Conservation (phyloP, 371 early-diverging fungal genomes). For the Haplosporangium sp. region DNA sequence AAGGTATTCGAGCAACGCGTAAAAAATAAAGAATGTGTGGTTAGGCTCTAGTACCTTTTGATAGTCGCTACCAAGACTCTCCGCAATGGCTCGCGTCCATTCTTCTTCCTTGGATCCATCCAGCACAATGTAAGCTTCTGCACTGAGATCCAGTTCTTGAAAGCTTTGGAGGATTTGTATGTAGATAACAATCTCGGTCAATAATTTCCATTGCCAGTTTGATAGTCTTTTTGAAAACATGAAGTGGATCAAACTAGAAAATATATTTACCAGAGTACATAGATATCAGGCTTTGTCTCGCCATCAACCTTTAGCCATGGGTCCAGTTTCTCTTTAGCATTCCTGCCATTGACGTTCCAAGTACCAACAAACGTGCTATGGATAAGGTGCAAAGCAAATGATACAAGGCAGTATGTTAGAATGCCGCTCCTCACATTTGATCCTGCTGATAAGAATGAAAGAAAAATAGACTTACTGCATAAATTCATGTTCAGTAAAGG, state of each 20-base stretch:
- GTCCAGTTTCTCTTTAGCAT: slow-evolving; percentile 66
- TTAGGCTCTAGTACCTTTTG: slow-evolving; percentile 29
- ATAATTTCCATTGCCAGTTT: too few relatives aligned
- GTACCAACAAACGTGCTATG: slow-evolving; percentile 84
- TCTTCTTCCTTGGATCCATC: slow-evolving; percentile 81
- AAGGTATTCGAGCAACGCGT: background rate
- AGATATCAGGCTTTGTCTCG: slow-evolving; percentile 70
- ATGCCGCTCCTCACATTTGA: background rate
- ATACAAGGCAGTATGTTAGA: background rate
- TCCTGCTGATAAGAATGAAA: background rate
- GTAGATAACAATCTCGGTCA: background rate
- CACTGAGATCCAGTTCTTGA: slow-evolving; percentile 90
- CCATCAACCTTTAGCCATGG: slow-evolving; percentile 74
- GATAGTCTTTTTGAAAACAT: too few relatives aligned
- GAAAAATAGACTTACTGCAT: slow-evolving; percentile 27
- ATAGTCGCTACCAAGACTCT: slow-evolving; percentile 63
- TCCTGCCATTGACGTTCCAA: slow-evolving; percentile 92
- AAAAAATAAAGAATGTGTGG: background rate
- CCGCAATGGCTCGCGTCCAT: slow-evolving; percentile 83
- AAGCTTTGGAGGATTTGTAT: slow-evolving; percentile 60
- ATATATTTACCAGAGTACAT: slow-evolving; percentile 74
- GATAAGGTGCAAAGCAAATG: background rate
- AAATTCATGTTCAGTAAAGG: slow-evolving; percentile 38
- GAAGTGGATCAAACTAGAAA: too few relatives aligned
- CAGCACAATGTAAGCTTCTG: slow-evolving; percentile 85